Percentiles rank a stretch among this genome's conserved stretches.
phyloP scores from a whole-genome alignment of 306 rosid genomes.

The Glycyrrhiza uralensis region DNA sequence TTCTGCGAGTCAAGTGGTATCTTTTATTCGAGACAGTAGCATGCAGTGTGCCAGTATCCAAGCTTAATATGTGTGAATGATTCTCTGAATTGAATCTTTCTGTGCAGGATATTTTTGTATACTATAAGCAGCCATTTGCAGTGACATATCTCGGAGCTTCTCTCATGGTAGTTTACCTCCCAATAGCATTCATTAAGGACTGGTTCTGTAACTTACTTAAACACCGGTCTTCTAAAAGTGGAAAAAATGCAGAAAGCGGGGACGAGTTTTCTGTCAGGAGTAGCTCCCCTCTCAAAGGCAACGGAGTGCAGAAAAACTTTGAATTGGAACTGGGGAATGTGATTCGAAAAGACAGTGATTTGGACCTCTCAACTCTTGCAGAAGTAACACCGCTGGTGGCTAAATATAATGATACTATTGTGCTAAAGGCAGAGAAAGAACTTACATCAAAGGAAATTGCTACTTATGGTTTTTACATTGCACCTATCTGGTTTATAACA shows the following conservation, averaged over 20 bases:
- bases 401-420: constrained; percentile 47
- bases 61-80: background rate
- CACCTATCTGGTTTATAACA: constrained; percentile 93
- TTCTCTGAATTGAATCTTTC: constrained; percentile 32
- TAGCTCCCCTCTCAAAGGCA: constrained; percentile 44
- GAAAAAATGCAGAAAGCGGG: constrained; percentile 46
- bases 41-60: constrained; percentile 14
- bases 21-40: background rate
- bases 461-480: constrained; percentile 79
- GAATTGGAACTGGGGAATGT: constrained; percentile 58
- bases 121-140: constrained; percentile 96
- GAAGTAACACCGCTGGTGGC: constrained; percentile 69
- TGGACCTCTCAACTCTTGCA: constrained; percentile 45
- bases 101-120: constrained; percentile 66
- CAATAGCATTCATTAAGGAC: constrained; percentile 90
- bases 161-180: constrained; percentile 97
- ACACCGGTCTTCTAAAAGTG: constrained; percentile 61
- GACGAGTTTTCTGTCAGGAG: constrained; percentile 34
- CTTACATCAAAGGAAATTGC: constrained; percentile 72
- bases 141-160: constrained; percentile 98
- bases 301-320: constrained; percentile 40
- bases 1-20: background rate
- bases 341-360: constrained; percentile 65
- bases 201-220: constrained; percentile 62
- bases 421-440: constrained; percentile 44